These are phyloP conservation scores for Puccinia triticina DNA, from an alignment of 1,284 basidiomycete species.

Conservation along the genomic window DNA sequence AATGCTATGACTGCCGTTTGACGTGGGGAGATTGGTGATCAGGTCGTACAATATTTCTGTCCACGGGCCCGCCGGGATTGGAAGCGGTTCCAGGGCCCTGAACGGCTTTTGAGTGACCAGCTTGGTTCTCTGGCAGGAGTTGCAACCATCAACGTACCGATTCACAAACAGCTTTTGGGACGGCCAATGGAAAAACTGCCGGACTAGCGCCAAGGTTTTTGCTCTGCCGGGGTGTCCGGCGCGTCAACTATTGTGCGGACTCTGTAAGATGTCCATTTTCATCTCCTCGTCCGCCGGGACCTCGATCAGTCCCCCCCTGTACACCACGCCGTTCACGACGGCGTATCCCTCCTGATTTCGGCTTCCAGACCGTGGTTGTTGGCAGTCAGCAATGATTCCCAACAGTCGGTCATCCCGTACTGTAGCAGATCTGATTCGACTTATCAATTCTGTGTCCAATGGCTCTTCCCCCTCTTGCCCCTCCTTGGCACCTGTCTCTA, in stretches of 20 bases:
- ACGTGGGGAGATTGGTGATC: no score
- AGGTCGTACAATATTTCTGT: no score
- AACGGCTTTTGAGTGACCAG: slow-evolving; percentile 58
- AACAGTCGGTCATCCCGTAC: no score
- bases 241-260: slow-evolving; percentile 54
- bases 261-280: background rate
- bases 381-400: no score
- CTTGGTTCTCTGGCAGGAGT: slow-evolving; percentile 58
- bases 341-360: background rate
- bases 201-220: slow-evolving; percentile 58
- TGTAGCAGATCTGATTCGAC: no score
- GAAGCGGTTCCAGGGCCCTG: slow-evolving; percentile 61
- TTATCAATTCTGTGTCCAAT: no score
- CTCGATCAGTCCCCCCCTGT: background rate
- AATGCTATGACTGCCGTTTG: no score
- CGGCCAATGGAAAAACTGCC: slow-evolving; percentile 60
- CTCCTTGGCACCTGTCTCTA: no score
- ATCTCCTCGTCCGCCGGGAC: background rate
- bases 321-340: background rate
- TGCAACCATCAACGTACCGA: slow-evolving; percentile 56
- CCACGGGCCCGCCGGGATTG: slow-evolving; percentile 55
- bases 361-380: no score
- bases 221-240: slow-evolving; percentile 63
- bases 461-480: no score
- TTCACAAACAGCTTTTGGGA: slow-evolving; percentile 58